phyloP scores from a whole-genome alignment of 805 yeast genomes.

The Metschnikowia arizonensis region DNA sequence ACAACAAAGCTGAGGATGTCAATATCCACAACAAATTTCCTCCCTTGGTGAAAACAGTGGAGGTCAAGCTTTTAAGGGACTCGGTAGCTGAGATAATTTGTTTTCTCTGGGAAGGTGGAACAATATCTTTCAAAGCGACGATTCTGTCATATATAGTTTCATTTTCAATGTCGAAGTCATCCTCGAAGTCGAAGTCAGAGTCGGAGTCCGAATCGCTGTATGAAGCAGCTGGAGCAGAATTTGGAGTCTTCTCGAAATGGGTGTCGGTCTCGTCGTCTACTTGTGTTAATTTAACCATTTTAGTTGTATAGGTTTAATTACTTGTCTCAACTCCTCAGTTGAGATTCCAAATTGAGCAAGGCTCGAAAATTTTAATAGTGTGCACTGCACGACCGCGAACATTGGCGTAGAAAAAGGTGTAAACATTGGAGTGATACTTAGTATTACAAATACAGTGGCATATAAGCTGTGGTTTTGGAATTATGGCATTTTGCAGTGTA shows the following conservation, averaged over 20 bases:
- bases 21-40: constrained; percentile 83
- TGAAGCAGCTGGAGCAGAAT: constrained; percentile 28
- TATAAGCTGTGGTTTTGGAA: no score
- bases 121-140: constrained; percentile 84
- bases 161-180: constrained; percentile 69
- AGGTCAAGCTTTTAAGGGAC: constrained; percentile 27
- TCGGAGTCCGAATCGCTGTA: constrained; percentile 38
- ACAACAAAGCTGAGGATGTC: constrained; percentile 74
- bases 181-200: constrained; percentile 55
- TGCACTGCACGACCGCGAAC: constrained; percentile 18
- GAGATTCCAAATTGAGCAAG: constrained; percentile 8
- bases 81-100: constrained; percentile 35
- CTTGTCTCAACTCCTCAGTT: background rate
- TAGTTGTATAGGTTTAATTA: constrained; percentile 9
- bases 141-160: constrained; percentile 87
- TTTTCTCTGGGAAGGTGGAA: constrained; percentile 81
- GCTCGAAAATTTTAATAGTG: constrained; percentile 20
- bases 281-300: constrained; percentile 74
- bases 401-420: background rate
- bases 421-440: background rate
- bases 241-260: constrained; percentile 32
- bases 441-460: background rate
- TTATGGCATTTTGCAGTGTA: background rate
- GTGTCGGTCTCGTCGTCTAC: constrained; percentile 54
- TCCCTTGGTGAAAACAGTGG: constrained; percentile 49